Percentiles rank a stretch among this genome's conserved stretches.
Evolutionary conservation across 257 asterid genomes (phyloP).

Genomic region (Scutellaria minor): DNA sequence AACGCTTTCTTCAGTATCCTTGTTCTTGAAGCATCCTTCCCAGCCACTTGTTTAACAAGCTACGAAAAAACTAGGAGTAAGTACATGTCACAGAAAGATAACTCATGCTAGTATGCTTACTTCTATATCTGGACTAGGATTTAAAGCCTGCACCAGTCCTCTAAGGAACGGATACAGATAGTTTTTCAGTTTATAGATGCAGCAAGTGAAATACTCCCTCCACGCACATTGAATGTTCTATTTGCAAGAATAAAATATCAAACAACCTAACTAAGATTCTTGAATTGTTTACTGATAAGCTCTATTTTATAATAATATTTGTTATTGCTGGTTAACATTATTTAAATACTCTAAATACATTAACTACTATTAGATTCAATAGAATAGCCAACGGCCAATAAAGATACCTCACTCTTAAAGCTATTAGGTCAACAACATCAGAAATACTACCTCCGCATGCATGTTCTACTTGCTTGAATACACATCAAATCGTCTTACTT

Average conservation of each 20-base stretch:
- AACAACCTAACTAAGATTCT: background rate
- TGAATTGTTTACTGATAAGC: background rate
- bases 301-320: background rate
- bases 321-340: background rate
- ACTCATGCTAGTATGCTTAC: slow-evolving; percentile 21
- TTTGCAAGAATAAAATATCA: background rate
- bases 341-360: slow-evolving; percentile 9
- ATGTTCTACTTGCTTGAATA: background rate
- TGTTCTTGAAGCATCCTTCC: slow-evolving; percentile 70
- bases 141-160: slow-evolving; percentile 16
- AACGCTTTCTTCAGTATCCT: slow-evolving; percentile 90
- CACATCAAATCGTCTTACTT: slow-evolving; percentile 7
- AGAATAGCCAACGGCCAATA: background rate
- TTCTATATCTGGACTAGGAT: slow-evolving; percentile 25
- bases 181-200: slow-evolving; percentile 14
- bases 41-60: slow-evolving; percentile 94
- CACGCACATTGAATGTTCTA: background rate
- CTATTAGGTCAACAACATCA: slow-evolving; percentile 58
- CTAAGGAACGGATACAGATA: background rate
- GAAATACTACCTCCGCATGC: slow-evolving; percentile 6
- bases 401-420: slow-evolving; percentile 59
- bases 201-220: slow-evolving; percentile 11
- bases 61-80: slow-evolving; percentile 39
- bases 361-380: background rate
- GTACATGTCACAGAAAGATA: slow-evolving; percentile 19